Percentiles rank a stretch among this genome's conserved stretches.
phyloP scores from a whole-genome alignment of 257 asterid species.

The Fraxinus quadrangulata region DNA sequence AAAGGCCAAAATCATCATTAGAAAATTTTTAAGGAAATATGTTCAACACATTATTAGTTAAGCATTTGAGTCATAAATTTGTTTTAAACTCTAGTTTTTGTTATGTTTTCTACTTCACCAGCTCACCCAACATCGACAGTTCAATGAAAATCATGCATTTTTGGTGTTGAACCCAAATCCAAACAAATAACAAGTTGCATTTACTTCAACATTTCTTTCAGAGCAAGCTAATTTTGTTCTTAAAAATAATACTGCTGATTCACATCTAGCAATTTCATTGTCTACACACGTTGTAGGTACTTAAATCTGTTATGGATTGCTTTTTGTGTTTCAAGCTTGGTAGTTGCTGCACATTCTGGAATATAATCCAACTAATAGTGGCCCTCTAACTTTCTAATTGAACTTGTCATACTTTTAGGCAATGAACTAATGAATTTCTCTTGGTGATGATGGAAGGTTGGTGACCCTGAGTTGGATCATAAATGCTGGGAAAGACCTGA shows the following conservation, averaged over 20 bases:
- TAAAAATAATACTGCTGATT: neutral
- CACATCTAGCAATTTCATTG: neutral
- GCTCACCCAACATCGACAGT: neutral
- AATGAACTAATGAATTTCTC: neutral
- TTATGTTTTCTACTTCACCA: neutral
- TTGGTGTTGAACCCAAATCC: neutral
- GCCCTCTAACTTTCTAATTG: neutral
- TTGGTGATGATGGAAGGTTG: conserved; percentile 42
- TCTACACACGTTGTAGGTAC: neutral
- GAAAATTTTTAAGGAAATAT: neutral
- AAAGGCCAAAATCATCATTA: neutral
- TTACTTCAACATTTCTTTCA: neutral
- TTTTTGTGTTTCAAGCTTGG: neutral
- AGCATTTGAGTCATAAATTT: neutral
- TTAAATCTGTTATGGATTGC: neutral
- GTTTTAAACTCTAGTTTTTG: neutral
- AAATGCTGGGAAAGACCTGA: conserved; percentile 73
- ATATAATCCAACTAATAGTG: neutral
- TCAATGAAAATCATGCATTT: neutral
- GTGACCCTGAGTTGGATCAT: conserved; percentile 62
- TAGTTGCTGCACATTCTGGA: neutral
- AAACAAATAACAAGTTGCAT: neutral
- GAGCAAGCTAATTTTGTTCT: neutral
- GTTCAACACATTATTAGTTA: neutral
- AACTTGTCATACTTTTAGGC: neutral